Conservation (phyloP, 1,139 yeast genomes). For the Hansenula sp. region DNA sequence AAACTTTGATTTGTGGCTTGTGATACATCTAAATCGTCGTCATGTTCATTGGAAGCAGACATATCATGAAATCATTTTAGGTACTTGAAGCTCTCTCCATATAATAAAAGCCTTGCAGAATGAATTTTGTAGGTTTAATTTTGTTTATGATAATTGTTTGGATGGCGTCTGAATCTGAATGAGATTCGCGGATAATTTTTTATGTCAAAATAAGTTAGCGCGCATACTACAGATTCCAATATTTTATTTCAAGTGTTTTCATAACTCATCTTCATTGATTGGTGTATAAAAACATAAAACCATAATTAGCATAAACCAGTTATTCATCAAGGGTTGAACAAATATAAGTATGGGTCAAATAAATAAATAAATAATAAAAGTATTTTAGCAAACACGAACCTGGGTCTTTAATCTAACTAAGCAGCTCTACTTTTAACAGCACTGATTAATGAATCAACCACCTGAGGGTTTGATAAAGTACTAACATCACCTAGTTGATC, state of each 20-base stretch:
- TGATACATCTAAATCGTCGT: conserved; percentile 4
- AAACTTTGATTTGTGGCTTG: conserved; percentile 15
- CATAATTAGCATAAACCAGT: neutral
- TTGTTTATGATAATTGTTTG: too few relatives aligned
- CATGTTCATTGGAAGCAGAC: neutral
- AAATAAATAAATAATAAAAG: conserved; percentile 2
- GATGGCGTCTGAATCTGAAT: too few relatives aligned
- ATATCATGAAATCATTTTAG: too few relatives aligned
- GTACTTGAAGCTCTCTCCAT: too few relatives aligned
- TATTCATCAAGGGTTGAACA: neutral
- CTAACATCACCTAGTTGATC: conserved; percentile 76
- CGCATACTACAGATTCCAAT: too few relatives aligned
- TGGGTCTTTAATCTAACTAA: conserved; percentile 3
- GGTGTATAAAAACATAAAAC: neutral
- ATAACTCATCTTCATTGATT: neutral
- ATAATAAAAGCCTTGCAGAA: too few relatives aligned
- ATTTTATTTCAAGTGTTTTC: too few relatives aligned
- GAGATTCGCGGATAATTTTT: too few relatives aligned
- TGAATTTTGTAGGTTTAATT: too few relatives aligned
- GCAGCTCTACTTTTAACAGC: conserved; percentile 41
- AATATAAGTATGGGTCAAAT: neutral
- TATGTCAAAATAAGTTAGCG: too few relatives aligned
- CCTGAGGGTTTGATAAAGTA: conserved; percentile 71
- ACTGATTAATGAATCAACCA: conserved; percentile 60
- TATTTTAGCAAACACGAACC: too few relatives aligned